A percentile compares a stretch with the other conserved stretches of the same genome.
Evolutionary conservation across 2,329 filamentous ascomycete species (phyloP).

Genomic region (Ceratocystis alfenasii): DNA sequence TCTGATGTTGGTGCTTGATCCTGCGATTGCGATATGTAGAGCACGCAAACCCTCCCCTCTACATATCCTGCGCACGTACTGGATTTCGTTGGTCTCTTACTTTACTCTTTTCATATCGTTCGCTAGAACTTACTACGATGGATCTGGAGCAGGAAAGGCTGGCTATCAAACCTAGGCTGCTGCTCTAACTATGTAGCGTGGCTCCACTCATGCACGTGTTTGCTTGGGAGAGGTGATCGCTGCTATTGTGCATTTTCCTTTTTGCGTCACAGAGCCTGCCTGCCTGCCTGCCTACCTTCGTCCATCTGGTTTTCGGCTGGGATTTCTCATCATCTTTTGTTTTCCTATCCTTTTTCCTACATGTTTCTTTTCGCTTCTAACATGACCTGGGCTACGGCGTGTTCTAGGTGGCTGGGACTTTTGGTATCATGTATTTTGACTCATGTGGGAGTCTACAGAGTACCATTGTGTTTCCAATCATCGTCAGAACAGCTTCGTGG

Average conservation of each 20-base stretch:
- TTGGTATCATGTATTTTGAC: slow-evolving; percentile 18
- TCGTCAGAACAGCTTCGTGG: slow-evolving; percentile 10
- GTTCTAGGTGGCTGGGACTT: slow-evolving; percentile 3
- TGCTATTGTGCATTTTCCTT: neutral
- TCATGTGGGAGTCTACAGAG: slow-evolving; percentile 21
- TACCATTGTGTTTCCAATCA: neutral
- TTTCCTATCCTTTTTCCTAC: slow-evolving; percentile 17
- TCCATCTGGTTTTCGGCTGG: neutral
- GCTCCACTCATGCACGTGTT: neutral
- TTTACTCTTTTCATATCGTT: no score
- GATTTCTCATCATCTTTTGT: slow-evolving; percentile 4
- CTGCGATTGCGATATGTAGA: neutral
- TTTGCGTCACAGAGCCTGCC: neutral
- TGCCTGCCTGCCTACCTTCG: neutral
- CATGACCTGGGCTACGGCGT: slow-evolving; percentile 17
- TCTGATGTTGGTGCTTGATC: neutral
- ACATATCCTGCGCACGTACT: neutral
- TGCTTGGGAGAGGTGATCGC: neutral
- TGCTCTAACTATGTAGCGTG: no score
- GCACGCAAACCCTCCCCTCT: neutral
- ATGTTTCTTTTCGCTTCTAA: slow-evolving; percentile 20
- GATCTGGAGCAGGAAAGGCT: no score
- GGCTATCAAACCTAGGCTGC: no score
- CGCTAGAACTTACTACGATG: no score
- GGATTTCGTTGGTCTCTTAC: no score